Evolutionary conservation across 768 basidiomycete species (phyloP).

Genomic region (Phaeotremella fagi): DNA sequence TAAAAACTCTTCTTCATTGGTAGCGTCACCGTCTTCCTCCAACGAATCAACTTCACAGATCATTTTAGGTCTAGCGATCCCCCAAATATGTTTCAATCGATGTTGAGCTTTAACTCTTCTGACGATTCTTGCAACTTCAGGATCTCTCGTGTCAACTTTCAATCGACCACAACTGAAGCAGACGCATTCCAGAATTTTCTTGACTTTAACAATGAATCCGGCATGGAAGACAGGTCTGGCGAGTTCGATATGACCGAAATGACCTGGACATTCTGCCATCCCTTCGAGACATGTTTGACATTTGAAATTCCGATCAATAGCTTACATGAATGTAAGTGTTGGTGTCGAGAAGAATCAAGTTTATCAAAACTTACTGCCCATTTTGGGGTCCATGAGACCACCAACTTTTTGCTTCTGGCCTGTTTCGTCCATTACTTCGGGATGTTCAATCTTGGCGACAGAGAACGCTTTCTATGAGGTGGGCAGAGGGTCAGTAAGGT

Average conservation of each 20-base stretch:
- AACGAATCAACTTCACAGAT: constrained; percentile 82
- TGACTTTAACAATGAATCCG: constrained; percentile 98
- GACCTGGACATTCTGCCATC: constrained; percentile 99
- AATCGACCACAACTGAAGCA: constrained; percentile 98
- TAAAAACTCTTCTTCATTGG: constrained; percentile 41
- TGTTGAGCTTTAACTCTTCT: constrained; percentile 45
- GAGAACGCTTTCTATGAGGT: constrained; percentile 86
- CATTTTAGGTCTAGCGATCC: constrained; percentile 56
- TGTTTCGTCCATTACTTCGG: constrained; percentile 95
- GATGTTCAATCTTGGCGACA: constrained; percentile 96
- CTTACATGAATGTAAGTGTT: constrained; percentile 9
- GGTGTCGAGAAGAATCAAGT: neutral
- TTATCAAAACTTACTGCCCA: constrained; percentile 65
- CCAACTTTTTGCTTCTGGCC: constrained; percentile 84
- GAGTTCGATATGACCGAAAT: constrained; percentile 98
- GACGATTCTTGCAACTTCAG: constrained; percentile 31
- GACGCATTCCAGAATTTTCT: constrained; percentile 98
- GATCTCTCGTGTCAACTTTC: constrained; percentile 72
- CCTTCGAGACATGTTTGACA: constrained; percentile 99
- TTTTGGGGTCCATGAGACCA: constrained; percentile 94
- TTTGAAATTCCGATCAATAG: constrained; percentile 60
- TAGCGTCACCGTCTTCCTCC: constrained; percentile 61
- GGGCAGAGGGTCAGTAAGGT: neutral
- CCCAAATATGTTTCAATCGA: constrained; percentile 48
- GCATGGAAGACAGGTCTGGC: constrained; percentile 90